Conservation (phyloP, 129 eudicot genomes). For the Escallonia rubra region DNA sequence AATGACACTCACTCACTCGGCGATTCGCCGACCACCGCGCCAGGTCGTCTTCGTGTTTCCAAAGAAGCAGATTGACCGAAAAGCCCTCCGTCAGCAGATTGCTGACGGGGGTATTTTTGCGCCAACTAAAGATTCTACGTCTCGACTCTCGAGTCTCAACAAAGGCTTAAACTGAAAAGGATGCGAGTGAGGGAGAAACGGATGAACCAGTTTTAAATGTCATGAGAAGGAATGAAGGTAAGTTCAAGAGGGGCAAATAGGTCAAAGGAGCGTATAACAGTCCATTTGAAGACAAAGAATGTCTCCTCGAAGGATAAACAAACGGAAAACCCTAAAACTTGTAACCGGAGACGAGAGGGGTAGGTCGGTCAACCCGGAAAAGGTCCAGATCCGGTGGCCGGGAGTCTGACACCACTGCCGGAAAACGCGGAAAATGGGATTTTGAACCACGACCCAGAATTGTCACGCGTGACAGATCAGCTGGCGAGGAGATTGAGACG, state of each 20-base stretch:
- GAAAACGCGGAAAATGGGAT: neutral
- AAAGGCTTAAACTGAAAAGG: slow-evolving; percentile 12
- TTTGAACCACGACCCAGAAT: too few relatives aligned
- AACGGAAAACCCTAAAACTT: neutral
- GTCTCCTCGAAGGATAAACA: neutral
- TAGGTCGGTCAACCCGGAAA: neutral
- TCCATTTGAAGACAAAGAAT: neutral
- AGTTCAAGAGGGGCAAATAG: too few relatives aligned
- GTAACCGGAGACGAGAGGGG: neutral
- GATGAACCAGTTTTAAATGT: neutral
- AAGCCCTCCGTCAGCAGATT: neutral
- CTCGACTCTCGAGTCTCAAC: neutral
- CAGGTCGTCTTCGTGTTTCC: neutral
- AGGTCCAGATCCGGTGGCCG: slow-evolving; percentile 4
- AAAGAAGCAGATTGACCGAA: neutral
- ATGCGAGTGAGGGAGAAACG: neutral
- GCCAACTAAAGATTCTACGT: neutral
- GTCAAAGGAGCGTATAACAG: too few relatives aligned
- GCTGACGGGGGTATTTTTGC: slow-evolving; percentile 18
- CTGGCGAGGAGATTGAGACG: neutral
- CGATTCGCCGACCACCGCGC: neutral
- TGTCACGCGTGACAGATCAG: too few relatives aligned
- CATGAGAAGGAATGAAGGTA: too few relatives aligned
- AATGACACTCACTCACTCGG: too few relatives aligned
- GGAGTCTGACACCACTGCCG: neutral